Evolutionary conservation across 2,329 filamentous ascomycete species (phyloP), one percentile per base, ranked within the genome.

Genomic region (Cercospora janseana): DNA sequence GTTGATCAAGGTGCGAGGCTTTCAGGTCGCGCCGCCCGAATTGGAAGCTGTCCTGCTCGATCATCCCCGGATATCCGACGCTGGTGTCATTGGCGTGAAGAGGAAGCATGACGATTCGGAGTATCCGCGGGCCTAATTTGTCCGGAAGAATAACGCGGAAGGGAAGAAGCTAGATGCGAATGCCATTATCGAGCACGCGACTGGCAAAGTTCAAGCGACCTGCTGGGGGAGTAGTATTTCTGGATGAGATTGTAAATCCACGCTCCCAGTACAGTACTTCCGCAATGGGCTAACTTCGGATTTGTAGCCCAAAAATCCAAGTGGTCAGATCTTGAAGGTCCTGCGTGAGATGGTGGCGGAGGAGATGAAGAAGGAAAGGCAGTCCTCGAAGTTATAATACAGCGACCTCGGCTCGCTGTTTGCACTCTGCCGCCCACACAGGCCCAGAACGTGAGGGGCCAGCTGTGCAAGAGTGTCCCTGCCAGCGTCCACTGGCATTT

Each of bases 21-120:
- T 86, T 53, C 88, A 92, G 81, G 88, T 93, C 16, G 86, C 88
- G 0, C 88, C 88, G 0, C 88, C 88, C 1, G 88, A 93, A 65
- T 79, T 93, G 1, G 88, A 93, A 70, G 84, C 86, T 1, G 85
- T 89, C 61, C 76, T 93, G 4, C 79, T 93, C 9, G 79, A 82
- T 0, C 87, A 92, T 65, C 81, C 84, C 0, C 76, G 77, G 6
- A 86, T 93, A 10, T 79, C 80, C 28, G 88, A 93, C 68, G 86
- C 82, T 57, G 83, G 87, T 10, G 87, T 93, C 5, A 88, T 93
- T 57, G 83, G 84, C n/a, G 75, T 90, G 0, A 85, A 82, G 0
- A 81, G 84, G 54, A 79, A 71, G 7, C 38, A 50, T 7, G 42
- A 48, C 12, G 76, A 81, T 0, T 80, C 80, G 18, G 81, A 85